Evolutionary conservation across 2,329 filamentous ascomycete species (phyloP).

Genomic region (Talaromyces verruculosus): DNA sequence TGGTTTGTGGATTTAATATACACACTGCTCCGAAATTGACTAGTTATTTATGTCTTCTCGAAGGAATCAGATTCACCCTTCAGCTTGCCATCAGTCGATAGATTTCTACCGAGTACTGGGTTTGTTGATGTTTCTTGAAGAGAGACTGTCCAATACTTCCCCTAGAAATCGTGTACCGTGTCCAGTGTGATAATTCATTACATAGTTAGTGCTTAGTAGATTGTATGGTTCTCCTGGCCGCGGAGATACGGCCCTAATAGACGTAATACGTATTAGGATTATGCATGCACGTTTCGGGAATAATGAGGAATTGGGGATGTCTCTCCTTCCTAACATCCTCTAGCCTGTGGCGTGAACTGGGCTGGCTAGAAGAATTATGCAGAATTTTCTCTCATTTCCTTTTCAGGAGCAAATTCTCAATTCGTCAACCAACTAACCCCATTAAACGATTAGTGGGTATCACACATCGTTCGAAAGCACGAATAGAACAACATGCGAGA

Average conservation of each 20-base stretch:
- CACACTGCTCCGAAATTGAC: not conserved
- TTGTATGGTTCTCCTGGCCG: not conserved
- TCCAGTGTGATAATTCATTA: not conserved
- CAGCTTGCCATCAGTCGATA: not conserved
- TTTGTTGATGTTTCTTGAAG: not conserved
- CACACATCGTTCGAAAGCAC: not conserved
- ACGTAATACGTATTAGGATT: not conserved
- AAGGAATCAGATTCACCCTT: not conserved
- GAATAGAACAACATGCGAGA: not conserved
- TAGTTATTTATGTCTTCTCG: not conserved
- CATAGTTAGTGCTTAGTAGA: not conserved
- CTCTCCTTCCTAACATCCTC: not conserved
- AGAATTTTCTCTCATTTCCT: not conserved
- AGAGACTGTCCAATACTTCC: not conserved
- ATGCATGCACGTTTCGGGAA: not conserved
- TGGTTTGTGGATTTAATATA: not conserved
- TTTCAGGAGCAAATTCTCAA: not conserved
- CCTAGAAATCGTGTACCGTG: not conserved
- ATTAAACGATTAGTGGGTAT: not conserved
- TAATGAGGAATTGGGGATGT: not conserved
- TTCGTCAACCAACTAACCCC: not conserved
- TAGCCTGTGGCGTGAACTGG: not conserved
- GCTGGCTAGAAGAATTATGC: not conserved
- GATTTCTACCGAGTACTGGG: too few species aligned
- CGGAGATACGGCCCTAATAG: too few species aligned